These are phyloP conservation scores for Penicillium rolfsii DNA, from an alignment of 2,329 filamentous ascomycete genomes.

Conservation along the genomic window DNA sequence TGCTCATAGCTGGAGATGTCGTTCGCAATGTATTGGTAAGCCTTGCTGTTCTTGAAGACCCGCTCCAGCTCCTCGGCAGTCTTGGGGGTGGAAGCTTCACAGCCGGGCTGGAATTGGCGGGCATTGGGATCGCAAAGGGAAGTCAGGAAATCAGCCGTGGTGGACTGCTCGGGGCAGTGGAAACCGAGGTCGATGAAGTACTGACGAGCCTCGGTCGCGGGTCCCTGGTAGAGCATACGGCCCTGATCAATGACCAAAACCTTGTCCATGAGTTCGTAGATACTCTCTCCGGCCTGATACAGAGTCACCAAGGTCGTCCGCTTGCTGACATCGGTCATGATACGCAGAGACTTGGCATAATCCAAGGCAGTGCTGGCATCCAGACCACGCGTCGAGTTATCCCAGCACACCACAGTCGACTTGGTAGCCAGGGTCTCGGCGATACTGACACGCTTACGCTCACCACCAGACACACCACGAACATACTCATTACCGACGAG, in stretches of 20 bases:
- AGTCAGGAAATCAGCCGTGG: slow-evolving; percentile 77
- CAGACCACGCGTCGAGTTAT: slow-evolving; percentile 78
- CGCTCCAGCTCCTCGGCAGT: slow-evolving; percentile 69
- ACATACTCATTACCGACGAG: slow-evolving; percentile 73
- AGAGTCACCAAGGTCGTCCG: slow-evolving; percentile 71
- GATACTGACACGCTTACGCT: slow-evolving; percentile 78
- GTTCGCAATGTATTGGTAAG: slow-evolving; percentile 62
- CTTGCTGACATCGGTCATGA: slow-evolving; percentile 76
- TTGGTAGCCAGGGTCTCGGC: slow-evolving; percentile 76
- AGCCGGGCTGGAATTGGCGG: slow-evolving; percentile 67
- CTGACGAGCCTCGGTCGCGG: slow-evolving; percentile 60
- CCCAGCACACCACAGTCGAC: slow-evolving; percentile 74
- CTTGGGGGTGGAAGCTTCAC: slow-evolving; percentile 68
- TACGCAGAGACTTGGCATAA: slow-evolving; percentile 69
- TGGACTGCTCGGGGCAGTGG: slow-evolving; percentile 60
- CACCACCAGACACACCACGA: slow-evolving; percentile 76
- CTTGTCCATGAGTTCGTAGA: slow-evolving; percentile 77
- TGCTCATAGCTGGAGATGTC: slow-evolving; percentile 67
- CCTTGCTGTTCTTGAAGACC: slow-evolving; percentile 66
- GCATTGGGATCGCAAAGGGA: slow-evolving; percentile 74
- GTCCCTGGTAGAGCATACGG: slow-evolving; percentile 69
- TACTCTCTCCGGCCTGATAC: slow-evolving; percentile 71
- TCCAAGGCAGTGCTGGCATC: slow-evolving; percentile 79
- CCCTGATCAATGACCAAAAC: slow-evolving; percentile 76
- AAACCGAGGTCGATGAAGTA: slow-evolving; percentile 71